These are phyloP conservation scores for Cyberlindnera veronae DNA, from an alignment of 805 yeast genomes.

Conservation along the genomic window DNA sequence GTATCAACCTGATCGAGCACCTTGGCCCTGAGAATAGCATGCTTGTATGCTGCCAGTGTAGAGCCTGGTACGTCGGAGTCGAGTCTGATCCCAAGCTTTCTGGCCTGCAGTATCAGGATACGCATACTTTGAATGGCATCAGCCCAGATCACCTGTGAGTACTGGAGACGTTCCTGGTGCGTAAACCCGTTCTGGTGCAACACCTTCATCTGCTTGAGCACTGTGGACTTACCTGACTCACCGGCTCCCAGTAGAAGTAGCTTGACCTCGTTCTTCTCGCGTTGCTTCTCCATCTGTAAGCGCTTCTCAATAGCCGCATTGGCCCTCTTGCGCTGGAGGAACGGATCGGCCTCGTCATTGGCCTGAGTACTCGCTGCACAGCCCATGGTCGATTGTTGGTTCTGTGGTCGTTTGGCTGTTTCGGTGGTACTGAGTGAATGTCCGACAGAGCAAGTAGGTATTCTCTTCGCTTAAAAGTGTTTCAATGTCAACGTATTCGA, in stretches of 20 bases:
- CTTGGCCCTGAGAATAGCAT: conserved; percentile 51
- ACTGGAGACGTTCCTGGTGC: conserved; percentile 72
- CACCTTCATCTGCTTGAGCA: conserved; percentile 81
- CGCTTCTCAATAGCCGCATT: conserved; percentile 66
- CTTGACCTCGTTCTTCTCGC: conserved; percentile 59
- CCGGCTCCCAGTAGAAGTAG: conserved; percentile 88
- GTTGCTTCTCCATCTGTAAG: conserved; percentile 47
- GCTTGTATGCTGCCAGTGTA: conserved; percentile 44
- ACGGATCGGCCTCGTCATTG: conserved; percentile 45
- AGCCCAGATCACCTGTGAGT: conserved; percentile 87
- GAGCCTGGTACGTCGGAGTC: conserved; percentile 59
- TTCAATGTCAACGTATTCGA: too few species aligned
- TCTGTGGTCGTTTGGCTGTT: neutral
- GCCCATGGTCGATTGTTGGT: conserved; percentile 48
- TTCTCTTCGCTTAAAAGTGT: too few species aligned
- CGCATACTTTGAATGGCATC: conserved; percentile 87
- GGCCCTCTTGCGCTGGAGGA: conserved; percentile 48
- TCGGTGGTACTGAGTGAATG: neutral
- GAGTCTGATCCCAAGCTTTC: conserved; percentile 57
- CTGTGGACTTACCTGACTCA: conserved; percentile 92
- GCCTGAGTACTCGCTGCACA: conserved; percentile 54
- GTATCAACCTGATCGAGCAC: conserved; percentile 63
- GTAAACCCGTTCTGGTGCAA: conserved; percentile 85
- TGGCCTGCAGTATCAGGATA: conserved; percentile 68
- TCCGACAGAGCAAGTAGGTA: neutral